These are phyloP conservation scores for Citrullus amarus DNA, from an alignment of 306 rosid genomes.

Conservation along the genomic window DNA sequence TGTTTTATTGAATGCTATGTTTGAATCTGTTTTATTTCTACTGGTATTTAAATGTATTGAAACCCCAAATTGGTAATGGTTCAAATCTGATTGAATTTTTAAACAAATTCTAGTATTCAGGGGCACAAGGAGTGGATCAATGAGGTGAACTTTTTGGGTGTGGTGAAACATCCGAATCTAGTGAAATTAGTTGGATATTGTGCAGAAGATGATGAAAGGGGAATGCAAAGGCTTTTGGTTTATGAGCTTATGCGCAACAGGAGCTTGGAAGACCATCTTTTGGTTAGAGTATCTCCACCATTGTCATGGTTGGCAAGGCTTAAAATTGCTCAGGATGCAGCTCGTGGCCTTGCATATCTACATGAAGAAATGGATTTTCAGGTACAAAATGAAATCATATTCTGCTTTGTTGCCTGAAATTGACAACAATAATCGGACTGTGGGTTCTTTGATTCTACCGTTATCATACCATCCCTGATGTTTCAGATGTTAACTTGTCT, in stretches of 20 bases:
- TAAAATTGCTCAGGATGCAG: constrained; percentile 74
- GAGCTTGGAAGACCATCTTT: constrained; percentile 86
- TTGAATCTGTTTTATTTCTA: background rate
- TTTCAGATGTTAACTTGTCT: background rate
- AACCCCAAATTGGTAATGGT: background rate
- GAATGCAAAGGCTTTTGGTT: constrained; percentile 85
- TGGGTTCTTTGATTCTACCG: background rate
- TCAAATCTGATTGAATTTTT: constrained; percentile 12
- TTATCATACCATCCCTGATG: background rate
- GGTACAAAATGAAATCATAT: constrained; percentile 21
- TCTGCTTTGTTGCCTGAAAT: background rate
- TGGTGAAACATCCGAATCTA: constrained; percentile 80
- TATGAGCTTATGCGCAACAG: constrained; percentile 79
- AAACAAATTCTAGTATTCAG: constrained; percentile 48
- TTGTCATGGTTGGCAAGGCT: constrained; percentile 63
- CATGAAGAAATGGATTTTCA: constrained; percentile 99
- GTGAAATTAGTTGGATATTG: constrained; percentile 84
- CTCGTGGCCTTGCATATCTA: constrained; percentile 85
- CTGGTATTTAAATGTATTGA: background rate
- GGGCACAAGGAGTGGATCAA: constrained; percentile 98
- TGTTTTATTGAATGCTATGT: background rate
- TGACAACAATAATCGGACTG: background rate
- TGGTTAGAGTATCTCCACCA: constrained; percentile 50
- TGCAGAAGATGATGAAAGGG: constrained; percentile 98
- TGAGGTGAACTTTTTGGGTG: constrained; percentile 85